A percentile compares a stretch with the other conserved stretches of the same genome.
These are phyloP conservation scores for Lentithecium fluviatile DNA, from an alignment of 495 filamentous ascomycete genomes.

Conservation along the genomic window DNA sequence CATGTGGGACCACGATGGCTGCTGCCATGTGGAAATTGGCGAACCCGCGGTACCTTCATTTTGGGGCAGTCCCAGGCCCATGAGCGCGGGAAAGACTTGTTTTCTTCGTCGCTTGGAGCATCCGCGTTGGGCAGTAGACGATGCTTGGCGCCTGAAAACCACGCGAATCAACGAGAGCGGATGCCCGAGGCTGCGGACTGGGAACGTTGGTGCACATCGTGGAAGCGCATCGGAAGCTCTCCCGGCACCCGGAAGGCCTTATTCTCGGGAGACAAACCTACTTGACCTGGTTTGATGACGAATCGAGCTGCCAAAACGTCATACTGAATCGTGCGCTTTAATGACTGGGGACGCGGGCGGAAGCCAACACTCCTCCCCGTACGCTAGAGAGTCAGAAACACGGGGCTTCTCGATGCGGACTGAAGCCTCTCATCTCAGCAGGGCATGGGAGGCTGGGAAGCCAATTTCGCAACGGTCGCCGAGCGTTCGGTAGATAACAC, in stretches of 20 bases:
- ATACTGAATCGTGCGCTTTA: neutral
- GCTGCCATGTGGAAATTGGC: constrained; percentile 1
- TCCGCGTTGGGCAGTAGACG: constrained; percentile 4
- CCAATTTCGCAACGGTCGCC: constrained; percentile 26
- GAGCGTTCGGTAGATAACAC: constrained; percentile 23
- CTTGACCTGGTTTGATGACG: neutral
- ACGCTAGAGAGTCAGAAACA: constrained; percentile 7
- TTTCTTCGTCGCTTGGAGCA: constrained; percentile 1
- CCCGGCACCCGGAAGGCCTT: constrained; percentile 15
- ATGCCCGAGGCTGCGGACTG: constrained; percentile 23
- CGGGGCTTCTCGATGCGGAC: neutral
- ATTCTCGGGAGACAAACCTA: neutral
- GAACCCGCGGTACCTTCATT: neutral
- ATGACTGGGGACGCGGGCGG: no score
- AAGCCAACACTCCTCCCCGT: constrained; percentile 24
- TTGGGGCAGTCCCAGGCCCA: constrained; percentile 19
- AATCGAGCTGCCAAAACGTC: constrained; percentile 10
- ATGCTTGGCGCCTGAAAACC: neutral
- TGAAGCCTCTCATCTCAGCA: neutral
- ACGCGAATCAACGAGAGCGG: constrained; percentile 18
- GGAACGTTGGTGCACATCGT: constrained; percentile 13
- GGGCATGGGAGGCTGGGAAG: constrained; percentile 13
- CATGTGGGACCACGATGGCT: neutral
- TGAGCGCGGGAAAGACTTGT: constrained; percentile 18
- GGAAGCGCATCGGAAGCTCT: constrained; percentile 9